Base-by-base conservation (phyloP, 2,329 filamentous ascomycete genomes). In the Alternaria solani region DNA sequence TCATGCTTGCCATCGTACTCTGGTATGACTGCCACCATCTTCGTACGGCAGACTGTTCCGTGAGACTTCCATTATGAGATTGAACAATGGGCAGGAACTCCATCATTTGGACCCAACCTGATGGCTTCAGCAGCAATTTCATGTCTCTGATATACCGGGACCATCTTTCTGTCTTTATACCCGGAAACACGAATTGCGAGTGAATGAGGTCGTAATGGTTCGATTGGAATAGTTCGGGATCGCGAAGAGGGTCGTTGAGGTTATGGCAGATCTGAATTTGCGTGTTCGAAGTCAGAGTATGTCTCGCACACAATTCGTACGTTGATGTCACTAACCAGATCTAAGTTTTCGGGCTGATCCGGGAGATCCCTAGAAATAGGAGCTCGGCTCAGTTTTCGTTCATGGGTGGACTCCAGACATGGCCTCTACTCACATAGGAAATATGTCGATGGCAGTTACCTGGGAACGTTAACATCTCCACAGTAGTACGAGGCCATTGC, bases 101-200 rank as follows among this genome's bases (percentile, higher is more conserved):
- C n/a, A 92, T 87, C 85, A 96, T 89, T 73, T 97, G 93, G 60
- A 91, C 86, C 92, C 93, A 97, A 1, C 94, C 93, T 2, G 89
- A 90, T 6, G 88, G 89, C 51, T 87, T 89, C 63, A 94, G 81
- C 9, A 93, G 85, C 23, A 87, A 84, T 66, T 87, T 86, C 61
- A 96, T 91, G 68, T 97, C 94, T 67, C 84, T 82, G 65, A 96
- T 78, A 77, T 96, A 97, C 32, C 84, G 84, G 56, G 81, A 79
- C 94, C 94, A 97, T 75, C 92, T 86, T 63, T 84, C 81, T 58
- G 83, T 81, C 71, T 94, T 85, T 69, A 96, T 91, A 0, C 92
- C 93, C 23, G 87, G 88, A 65, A 86, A 83, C 76, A 92, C 82
- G 78, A 91, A 85, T 67, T 89, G 87, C 68, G 92, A 96, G 72